These are phyloP conservation scores for Blastobotrys robertii DNA, from an alignment of 805 yeast species.

Conservation along the genomic window DNA sequence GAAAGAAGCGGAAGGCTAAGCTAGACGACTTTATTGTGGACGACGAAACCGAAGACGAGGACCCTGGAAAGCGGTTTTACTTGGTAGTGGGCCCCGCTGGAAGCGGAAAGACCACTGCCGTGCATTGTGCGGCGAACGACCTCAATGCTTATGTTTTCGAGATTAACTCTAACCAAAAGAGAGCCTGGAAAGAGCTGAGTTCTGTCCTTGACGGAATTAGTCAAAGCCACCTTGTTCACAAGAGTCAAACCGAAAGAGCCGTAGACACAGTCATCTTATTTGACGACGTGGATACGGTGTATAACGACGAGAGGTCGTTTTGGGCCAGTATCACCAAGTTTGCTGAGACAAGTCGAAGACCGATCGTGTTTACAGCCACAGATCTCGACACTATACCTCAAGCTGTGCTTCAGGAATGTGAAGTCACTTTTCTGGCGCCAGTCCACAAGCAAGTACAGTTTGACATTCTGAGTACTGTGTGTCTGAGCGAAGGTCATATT, in stretches of 20 bases:
- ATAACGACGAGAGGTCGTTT: slow-evolving; percentile 67
- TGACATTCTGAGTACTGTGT: slow-evolving; percentile 24
- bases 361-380: slow-evolving; percentile 57
- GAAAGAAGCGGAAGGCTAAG: slow-evolving; percentile 5
- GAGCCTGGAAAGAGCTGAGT: slow-evolving; percentile 63
- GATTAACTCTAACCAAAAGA: slow-evolving; percentile 59
- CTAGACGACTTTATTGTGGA: slow-evolving; percentile 23
- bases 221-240: slow-evolving; percentile 71
- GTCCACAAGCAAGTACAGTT: slow-evolving; percentile 12
- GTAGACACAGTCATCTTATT: slow-evolving; percentile 63
- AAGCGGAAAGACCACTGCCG: slow-evolving; percentile 66
- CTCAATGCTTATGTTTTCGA: slow-evolving; percentile 70
- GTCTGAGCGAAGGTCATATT: slow-evolving; percentile 29
- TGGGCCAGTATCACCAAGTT: slow-evolving; percentile 66
- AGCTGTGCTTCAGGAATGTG: slow-evolving; percentile 32
- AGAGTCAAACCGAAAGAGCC: slow-evolving; percentile 21
- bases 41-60: slow-evolving; percentile 6
- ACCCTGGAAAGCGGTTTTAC: slow-evolving; percentile 3
- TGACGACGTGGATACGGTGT: slow-evolving; percentile 79
- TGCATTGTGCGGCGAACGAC: slow-evolving; percentile 56
- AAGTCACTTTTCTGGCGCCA: slow-evolving; percentile 28
- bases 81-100: slow-evolving; percentile 58
- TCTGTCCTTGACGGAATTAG: slow-evolving; percentile 64
- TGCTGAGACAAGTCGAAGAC: slow-evolving; percentile 52
- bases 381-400: slow-evolving; percentile 11